A percentile compares a stretch with the other conserved stretches of the same genome.
phyloP scores from a whole-genome alignment of 116 monocot species.

The Posidonia oceanica region DNA sequence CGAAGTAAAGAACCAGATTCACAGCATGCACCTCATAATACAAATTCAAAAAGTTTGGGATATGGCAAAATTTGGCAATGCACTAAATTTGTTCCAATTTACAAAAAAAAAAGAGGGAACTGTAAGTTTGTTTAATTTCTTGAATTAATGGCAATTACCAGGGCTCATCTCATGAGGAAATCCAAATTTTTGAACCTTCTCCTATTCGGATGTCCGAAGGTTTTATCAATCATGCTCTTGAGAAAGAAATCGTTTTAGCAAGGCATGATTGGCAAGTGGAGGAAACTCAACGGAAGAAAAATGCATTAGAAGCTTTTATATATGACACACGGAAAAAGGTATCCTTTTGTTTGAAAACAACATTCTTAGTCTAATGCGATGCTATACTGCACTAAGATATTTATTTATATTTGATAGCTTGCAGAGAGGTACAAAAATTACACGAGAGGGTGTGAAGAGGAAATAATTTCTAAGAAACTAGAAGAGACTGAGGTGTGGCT shows the following conservation, averaged over 20 bases:
- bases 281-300: conserved; percentile 65
- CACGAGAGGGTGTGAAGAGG: conserved; percentile 54
- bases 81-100: no score
- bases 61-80: no score
- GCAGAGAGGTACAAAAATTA: conserved; percentile 66
- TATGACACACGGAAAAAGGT: conserved; percentile 92
- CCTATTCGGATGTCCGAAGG: conserved; percentile 46
- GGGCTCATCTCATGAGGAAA: background rate
- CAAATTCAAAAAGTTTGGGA: no score
- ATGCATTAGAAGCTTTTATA: conserved; percentile 67
- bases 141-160: background rate
- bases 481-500: conserved; percentile 87
- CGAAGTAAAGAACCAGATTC: no score
- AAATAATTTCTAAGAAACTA: conserved; percentile 44
- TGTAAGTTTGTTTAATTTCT: no score
- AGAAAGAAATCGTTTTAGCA: conserved; percentile 36
- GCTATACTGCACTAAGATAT: background rate
- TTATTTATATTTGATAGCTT: conserved; percentile 30
- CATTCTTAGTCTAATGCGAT: background rate
- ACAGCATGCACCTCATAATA: no score
- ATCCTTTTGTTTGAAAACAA: background rate
- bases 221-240: conserved; percentile 38
- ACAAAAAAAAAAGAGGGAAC: no score
- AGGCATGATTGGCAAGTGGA: conserved; percentile 62
- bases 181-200: conserved; percentile 22